Evolutionary conservation across 139 green algal species (phyloP), one percentile per base, ranked within the genome.

Genomic region (Chloropicon primus): DNA sequence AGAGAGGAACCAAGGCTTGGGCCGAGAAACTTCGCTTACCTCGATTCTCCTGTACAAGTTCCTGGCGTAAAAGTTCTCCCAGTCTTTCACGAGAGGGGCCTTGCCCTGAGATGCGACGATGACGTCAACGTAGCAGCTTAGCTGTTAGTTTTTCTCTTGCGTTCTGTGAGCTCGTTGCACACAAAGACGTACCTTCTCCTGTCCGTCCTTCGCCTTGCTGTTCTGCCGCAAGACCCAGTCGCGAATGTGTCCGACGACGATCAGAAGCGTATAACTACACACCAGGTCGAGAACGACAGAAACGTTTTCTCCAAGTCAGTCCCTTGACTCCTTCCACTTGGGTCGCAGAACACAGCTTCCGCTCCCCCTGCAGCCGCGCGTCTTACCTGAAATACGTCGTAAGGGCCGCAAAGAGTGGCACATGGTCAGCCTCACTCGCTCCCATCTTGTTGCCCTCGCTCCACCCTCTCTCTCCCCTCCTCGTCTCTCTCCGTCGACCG

Each of bases 61-160:
- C 10, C 94, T 82, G 0, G 92, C 94, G 85, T 98, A 98, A 79
- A 98, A 98, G 77, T 97, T 93, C 75, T 97, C 93, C 75, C 92
- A 92, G 29, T 93, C 81, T 28, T 95, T 85, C 1, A 88, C 85
- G 10, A 98, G 84, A 0, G 92, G 90, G 21, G 94, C 94, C 82
- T 96, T 97, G 2, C 91, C 94, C 87, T 93, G 86, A 24, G 72
- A 41, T 3, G 29, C 0, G 23, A 5, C 54, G 71, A 2, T n/a
- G 23, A 74, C 24, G 72, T 26, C n/a, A 1, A 53, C 1, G 21
- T 22, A 71, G 27, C 2, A 2, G 76, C 10, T 28, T 71, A 53
- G 0, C 3, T 53, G 2, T 29, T 76, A 78, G 2, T 23, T 3
- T 25, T 23, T 72, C 22, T 62, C 1, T 1, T n/a, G n/a, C n/a